phyloP scores from a whole-genome alignment of 257 asterid genomes.

The Fraxinus cuspidata region DNA sequence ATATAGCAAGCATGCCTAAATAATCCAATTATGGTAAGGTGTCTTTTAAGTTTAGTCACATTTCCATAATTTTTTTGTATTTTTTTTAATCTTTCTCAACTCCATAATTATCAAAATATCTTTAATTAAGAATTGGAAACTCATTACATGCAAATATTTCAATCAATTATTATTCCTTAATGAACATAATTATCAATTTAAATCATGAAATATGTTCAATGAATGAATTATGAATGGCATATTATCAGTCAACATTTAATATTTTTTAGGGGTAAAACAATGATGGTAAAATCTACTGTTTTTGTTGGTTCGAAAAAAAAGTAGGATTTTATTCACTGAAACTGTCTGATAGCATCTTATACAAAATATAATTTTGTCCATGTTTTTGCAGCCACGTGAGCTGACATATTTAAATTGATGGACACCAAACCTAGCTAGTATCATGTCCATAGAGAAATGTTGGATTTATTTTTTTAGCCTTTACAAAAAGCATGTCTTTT shows the following conservation, averaged over 20 bases:
- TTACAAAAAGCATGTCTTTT: slow-evolving; percentile 17
- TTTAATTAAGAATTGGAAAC: neutral
- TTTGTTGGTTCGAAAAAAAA: neutral
- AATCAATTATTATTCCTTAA: slow-evolving; percentile 7
- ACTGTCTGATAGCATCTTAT: neutral
- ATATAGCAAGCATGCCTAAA: no score
- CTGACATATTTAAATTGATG: slow-evolving; percentile 6
- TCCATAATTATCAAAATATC: no score
- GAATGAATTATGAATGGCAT: slow-evolving; percentile 8
- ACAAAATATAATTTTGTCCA: slow-evolving; percentile 15
- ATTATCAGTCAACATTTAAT: neutral
- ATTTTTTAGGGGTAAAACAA: neutral
- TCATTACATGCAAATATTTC: slow-evolving; percentile 3
- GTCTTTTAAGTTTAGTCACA: no score
- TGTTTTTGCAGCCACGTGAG: slow-evolving; percentile 16
- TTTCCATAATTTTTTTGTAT: no score
- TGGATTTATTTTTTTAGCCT: slow-evolving; percentile 5
- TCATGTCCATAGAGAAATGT: neutral
- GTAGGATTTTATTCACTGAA: slow-evolving; percentile 10
- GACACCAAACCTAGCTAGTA: neutral
- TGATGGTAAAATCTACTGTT: neutral
- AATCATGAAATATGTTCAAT: neutral
- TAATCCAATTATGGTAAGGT: no score
- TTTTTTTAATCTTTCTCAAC: no score
- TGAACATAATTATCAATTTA: neutral